Conservation (phyloP, 2,329 filamentous ascomycete genomes). For the Diaporthe ampelina region DNA sequence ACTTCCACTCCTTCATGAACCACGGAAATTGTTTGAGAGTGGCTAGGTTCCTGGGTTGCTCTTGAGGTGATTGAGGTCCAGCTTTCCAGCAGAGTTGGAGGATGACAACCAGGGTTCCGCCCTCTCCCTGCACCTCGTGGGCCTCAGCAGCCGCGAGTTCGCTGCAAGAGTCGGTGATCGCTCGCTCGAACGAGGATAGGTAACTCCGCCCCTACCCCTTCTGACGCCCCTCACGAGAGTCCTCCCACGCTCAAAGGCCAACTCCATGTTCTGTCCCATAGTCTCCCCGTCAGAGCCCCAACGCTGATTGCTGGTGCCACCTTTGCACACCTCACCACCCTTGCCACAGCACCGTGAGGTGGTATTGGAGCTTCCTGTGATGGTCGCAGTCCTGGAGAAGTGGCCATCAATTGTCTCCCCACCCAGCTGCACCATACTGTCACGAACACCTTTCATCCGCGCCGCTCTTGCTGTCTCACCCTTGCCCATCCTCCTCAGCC, state of each 20-base stretch:
- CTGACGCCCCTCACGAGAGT: neutral
- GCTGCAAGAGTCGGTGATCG: neutral
- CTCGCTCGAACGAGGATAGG: neutral
- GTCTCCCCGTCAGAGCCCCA: slow-evolving; percentile 57
- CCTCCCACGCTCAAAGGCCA: slow-evolving; percentile 52
- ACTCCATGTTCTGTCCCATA: slow-evolving; percentile 58
- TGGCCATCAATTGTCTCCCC: neutral
- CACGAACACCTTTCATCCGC: neutral
- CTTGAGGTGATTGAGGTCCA: slow-evolving; percentile 7
- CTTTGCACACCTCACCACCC: neutral
- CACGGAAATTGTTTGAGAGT: too few relatives aligned
- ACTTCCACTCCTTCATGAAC: neutral
- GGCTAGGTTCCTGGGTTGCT: slow-evolving; percentile 1
- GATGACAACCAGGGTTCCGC: neutral
- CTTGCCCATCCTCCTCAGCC: slow-evolving; percentile 58
- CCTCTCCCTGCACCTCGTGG: neutral
- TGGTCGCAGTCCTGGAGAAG: slow-evolving; percentile 34
- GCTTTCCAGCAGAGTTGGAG: neutral
- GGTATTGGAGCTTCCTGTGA: slow-evolving; percentile 5
- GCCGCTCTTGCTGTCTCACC: slow-evolving; percentile 31
- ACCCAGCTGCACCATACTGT: neutral
- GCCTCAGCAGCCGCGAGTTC: neutral
- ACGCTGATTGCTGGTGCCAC: slow-evolving; percentile 47
- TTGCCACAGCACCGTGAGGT: slow-evolving; percentile 6
- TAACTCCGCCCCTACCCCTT: neutral